Conservation (phyloP, 805 yeast genomes). For the Naumovozyma baii region DNA sequence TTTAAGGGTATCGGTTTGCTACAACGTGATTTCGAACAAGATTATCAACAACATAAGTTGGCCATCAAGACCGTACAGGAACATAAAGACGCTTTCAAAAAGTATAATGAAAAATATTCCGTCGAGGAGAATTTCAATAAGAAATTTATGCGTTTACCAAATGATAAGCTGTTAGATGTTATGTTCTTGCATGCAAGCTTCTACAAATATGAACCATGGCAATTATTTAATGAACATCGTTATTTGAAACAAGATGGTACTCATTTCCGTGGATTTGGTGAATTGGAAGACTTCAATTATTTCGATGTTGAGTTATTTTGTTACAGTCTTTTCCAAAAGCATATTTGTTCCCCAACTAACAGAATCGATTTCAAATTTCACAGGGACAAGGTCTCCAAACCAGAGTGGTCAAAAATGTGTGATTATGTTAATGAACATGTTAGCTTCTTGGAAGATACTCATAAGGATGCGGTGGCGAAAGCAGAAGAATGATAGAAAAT, state of each 20-base stretch:
- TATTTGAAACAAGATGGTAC: slow-evolving; percentile 14
- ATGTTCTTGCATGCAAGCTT: slow-evolving; percentile 33
- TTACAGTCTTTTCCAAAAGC: slow-evolving; percentile 9
- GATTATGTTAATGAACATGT: slow-evolving; percentile 12
- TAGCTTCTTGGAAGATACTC: slow-evolving; percentile 8
- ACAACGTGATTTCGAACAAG: slow-evolving; percentile 40
- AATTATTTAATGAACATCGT: slow-evolving; percentile 11
- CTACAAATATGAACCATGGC: slow-evolving; percentile 31
- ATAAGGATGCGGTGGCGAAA: background rate
- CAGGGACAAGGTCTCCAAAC: slow-evolving; percentile 5
- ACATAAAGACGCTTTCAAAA: background rate
- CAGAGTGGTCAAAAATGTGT: slow-evolving; percentile 18
- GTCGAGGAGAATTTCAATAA: slow-evolving; percentile 9
- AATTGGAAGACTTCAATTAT: slow-evolving; percentile 7
- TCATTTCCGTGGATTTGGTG: slow-evolving; percentile 19
- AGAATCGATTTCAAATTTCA: slow-evolving; percentile 11
- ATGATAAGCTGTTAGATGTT: slow-evolving; percentile 11
- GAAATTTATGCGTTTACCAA: slow-evolving; percentile 7
- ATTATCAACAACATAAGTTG: slow-evolving; percentile 27
- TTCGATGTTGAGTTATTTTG: slow-evolving; percentile 24
- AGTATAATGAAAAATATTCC: slow-evolving; percentile 5
- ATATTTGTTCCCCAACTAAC: slow-evolving; percentile 12
- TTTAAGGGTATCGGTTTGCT: slow-evolving; percentile 37
- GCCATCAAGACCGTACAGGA: background rate
- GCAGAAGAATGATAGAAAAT: background rate